Evolutionary conservation across 208 protist genomes (phyloP).

Genomic region (Entamoeba dispar): DNA sequence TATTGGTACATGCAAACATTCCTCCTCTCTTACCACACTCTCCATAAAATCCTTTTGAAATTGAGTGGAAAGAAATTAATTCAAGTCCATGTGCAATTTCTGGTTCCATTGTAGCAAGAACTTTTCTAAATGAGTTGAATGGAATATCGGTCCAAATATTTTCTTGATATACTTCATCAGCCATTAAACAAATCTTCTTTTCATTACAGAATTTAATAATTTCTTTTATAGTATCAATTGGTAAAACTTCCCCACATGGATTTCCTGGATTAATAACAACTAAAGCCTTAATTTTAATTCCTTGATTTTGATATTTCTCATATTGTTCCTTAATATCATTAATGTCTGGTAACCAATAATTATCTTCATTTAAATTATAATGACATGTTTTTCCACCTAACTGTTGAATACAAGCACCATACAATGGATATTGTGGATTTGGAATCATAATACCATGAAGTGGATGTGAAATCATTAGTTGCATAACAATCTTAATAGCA

Average conservation of each 20-base stretch:
- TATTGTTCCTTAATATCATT: conserved; percentile 44
- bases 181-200: conserved; percentile 62
- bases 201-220: conserved; percentile 48
- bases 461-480: conserved; percentile 34
- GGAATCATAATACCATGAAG: conserved; percentile 61
- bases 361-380: conserved; percentile 76
- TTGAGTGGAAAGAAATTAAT: conserved; percentile 69
- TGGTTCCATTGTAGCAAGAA: conserved; percentile 33
- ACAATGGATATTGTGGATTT: conserved; percentile 97
- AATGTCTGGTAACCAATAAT: conserved; percentile 58
- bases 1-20: conserved; percentile 70
- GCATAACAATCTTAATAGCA: conserved; percentile 52
- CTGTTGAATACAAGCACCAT: conserved; percentile 77
- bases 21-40: conserved; percentile 82
- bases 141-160: conserved; percentile 64
- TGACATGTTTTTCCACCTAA: conserved; percentile 56
- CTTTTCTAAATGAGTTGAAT: conserved; percentile 63
- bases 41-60: conserved; percentile 75
- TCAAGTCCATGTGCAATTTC: conserved; percentile 44
- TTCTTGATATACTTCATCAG: conserved; percentile 95
- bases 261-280: conserved; percentile 97
- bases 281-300: conserved; percentile 51
- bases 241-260: conserved; percentile 71
- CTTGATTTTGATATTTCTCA: conserved; percentile 41
- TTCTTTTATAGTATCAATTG: conserved; percentile 47